Conservation (phyloP, 345 rosid genomes). For the Euclidium syriacum region DNA sequence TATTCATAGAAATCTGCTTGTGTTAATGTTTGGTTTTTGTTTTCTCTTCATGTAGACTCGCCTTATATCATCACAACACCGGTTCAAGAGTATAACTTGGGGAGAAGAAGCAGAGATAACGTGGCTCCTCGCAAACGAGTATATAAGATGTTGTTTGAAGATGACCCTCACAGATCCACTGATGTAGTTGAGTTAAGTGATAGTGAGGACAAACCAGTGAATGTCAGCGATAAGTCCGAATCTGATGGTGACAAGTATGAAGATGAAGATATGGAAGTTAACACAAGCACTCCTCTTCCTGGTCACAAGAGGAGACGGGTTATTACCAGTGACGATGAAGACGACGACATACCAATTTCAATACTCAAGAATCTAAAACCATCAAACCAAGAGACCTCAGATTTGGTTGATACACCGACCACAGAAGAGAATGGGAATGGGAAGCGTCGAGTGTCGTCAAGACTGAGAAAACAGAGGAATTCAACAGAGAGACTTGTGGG, state of each 20-base stretch:
- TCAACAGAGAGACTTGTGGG: conserved; percentile 20
- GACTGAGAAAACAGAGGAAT: conserved; percentile 30
- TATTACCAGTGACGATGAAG: conserved; percentile 49
- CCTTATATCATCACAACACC: conserved; percentile 32
- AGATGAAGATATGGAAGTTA: conserved; percentile 36
- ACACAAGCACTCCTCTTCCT: conserved; percentile 3
- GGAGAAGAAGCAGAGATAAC: conserved; percentile 24
- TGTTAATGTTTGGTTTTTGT: neutral
- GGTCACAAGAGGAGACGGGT: conserved; percentile 55
- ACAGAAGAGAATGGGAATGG: neutral
- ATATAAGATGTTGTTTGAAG: conserved; percentile 46
- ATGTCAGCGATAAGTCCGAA: conserved; percentile 23
- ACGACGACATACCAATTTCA: conserved; percentile 43
- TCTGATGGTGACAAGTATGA: conserved; percentile 12
- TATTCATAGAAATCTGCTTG: too few species aligned
- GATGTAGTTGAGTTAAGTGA: conserved; percentile 42
- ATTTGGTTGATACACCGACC: neutral
- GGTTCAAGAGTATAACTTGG: conserved; percentile 11
- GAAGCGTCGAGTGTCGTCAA: conserved; percentile 35
- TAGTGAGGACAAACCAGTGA: conserved; percentile 52
- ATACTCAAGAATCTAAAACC: conserved; percentile 35
- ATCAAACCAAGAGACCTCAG: conserved; percentile 10
- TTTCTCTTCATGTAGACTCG: conserved; percentile 30
- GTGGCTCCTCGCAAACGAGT: conserved; percentile 18
- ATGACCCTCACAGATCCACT: conserved; percentile 22